Conservation (phyloP, 805 yeast genomes). For the Candida schatavii region DNA sequence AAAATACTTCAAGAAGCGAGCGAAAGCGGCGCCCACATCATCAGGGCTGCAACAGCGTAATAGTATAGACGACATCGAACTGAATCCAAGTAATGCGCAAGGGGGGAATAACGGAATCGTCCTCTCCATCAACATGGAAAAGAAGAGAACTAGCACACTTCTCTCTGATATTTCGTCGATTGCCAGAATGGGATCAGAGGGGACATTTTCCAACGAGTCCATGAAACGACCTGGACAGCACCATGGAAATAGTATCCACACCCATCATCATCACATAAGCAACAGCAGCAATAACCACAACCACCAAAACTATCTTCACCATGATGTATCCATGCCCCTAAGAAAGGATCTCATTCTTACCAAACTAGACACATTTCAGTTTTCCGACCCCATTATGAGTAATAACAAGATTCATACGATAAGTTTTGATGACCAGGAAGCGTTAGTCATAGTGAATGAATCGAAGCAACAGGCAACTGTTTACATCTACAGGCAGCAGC, state of each 20-base stretch:
- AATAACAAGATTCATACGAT: slow-evolving; percentile 1
- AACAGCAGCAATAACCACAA: background rate
- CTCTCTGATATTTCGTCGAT: slow-evolving; percentile 43
- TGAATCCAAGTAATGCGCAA: background rate
- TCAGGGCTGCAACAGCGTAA: background rate
- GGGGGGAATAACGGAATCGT: slow-evolving; percentile 3
- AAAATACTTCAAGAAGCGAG: background rate
- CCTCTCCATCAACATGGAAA: slow-evolving; percentile 37
- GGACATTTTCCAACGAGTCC: background rate
- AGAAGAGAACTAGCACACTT: slow-evolving; percentile 42
- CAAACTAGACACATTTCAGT: slow-evolving; percentile 44
- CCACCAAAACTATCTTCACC: background rate
- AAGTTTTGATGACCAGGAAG: slow-evolving; percentile 50
- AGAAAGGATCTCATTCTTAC: slow-evolving; percentile 73
- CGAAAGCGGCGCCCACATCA: background rate
- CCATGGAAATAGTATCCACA: background rate
- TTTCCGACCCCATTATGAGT: background rate
- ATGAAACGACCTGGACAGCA: background rate
- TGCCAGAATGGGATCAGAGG: slow-evolving; percentile 43
- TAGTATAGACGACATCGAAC: background rate
- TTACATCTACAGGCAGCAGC: slow-evolving; percentile 44
- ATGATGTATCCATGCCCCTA: slow-evolving; percentile 10
- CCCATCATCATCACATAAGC: background rate
- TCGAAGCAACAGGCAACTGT: slow-evolving; percentile 42
- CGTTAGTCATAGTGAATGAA: slow-evolving; percentile 52